phyloP scores from a whole-genome alignment of 2,329 filamentous ascomycete genomes.

The Harringtonia aguacate region DNA sequence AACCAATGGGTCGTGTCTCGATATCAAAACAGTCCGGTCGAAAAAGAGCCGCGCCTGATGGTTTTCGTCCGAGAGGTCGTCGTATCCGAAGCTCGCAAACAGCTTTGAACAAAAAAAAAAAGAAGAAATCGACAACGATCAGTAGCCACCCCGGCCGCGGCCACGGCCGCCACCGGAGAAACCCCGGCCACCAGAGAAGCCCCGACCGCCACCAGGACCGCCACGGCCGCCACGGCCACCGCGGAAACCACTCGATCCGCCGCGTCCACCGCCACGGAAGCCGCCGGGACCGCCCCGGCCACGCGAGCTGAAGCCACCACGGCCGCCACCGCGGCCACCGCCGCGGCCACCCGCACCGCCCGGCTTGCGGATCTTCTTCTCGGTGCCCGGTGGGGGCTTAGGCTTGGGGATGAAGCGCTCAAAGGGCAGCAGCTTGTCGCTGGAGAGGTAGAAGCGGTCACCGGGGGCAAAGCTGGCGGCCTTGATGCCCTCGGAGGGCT shows the following conservation, averaged over 20 bases:
- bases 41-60: no score
- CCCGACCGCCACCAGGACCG: constrained; percentile 19
- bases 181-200: constrained; percentile 8
- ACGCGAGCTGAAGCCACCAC: constrained; percentile 13
- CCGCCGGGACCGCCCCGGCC: constrained; percentile 19
- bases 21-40: no score
- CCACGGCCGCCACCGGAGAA: constrained; percentile 5
- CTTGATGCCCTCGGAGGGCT: constrained; percentile 92
- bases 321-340: constrained; percentile 23
- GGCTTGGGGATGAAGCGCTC: constrained; percentile 97
- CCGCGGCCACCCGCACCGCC: constrained; percentile 34
- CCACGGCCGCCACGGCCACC: constrained; percentile 19
- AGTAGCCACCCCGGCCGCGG: constrained; percentile 2
- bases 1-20: no score
- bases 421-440: constrained; percentile 87
- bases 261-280: no score
- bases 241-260: constrained; percentile 14
- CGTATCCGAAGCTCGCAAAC: constrained; percentile 1
- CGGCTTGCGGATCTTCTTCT: constrained; percentile 46
- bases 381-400: constrained; percentile 58
- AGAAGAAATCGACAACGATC: neutral
- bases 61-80: no score
- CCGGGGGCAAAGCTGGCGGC: constrained; percentile 89
- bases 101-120: no score
- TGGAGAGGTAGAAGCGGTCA: constrained; percentile 94